Evolutionary conservation across 768 basidiomycete species (phyloP), one percentile per base, ranked within the genome.

Genomic region (Leccinum sublutescens): DNA sequence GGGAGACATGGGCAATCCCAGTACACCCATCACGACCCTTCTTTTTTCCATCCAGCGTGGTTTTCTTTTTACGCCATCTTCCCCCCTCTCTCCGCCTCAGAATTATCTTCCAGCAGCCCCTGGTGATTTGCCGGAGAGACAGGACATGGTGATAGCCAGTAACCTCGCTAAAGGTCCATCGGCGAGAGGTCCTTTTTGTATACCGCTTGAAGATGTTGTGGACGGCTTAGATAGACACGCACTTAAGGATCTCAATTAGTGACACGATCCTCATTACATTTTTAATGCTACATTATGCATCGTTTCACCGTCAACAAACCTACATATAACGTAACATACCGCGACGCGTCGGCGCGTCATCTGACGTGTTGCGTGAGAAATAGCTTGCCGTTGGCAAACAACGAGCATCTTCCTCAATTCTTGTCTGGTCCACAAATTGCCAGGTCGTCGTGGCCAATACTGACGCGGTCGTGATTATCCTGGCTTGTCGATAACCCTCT

Each of bases 21-120:
- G 78, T 61, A 89, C 88, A 31, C 88, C 88, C 2, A 89, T 89
- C 51, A 87, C 88, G 7, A 76, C 82, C 9, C 78, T 89, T 31
- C 73, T 86, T 49, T 75, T 78, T 15, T 73, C 86, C 3, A 89
- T 89, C 56, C 81, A 89, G 62, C 81, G 79, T 15, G 88, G 87
- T 33, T 89, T 89, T 70, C 70, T 85, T n/a, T 80, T 83, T 63
- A 84, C 86, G 4, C 87, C 86, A 15, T 77, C 76, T n/a, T 79
- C 82, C 1, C 85, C 85, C 2, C 75, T 87, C 38, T 85, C 86
- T 2, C 85, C 85, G 17, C 80, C 82, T 25, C 75, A 81, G 56
- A 75, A 78, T 31, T 82, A 85, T 60, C 61, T 72, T 49, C 56
- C 45, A 52, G 34, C 45, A 45, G 34, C 19, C 5, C 43, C 43